These are phyloP conservation scores for Adansonia rubrostipa DNA, from an alignment of 441 rosid species.

Conservation along the genomic window DNA sequence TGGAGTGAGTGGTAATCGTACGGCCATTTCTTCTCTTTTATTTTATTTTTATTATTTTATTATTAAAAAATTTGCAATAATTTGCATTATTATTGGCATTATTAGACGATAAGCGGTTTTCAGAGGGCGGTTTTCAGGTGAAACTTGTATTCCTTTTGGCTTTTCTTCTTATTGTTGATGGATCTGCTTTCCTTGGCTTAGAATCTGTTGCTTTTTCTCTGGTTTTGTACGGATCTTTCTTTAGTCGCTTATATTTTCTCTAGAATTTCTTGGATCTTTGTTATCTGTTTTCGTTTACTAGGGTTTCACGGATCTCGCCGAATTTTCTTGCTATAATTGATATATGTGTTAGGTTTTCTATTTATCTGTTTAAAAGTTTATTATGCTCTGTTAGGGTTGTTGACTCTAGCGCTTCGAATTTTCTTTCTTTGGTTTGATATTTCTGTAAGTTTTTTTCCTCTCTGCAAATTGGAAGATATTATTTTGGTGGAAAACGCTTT, in stretches of 20 bases:
- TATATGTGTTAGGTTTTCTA: background rate
- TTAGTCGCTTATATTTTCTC: background rate
- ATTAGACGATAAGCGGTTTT: constrained; percentile 15
- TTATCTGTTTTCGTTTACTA: background rate
- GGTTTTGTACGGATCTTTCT: constrained; percentile 6
- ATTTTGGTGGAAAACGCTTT: background rate
- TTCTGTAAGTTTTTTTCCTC: background rate
- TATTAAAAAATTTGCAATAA: background rate
- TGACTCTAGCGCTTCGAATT: constrained; percentile 1
- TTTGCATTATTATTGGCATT: background rate
- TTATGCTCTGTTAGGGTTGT: background rate
- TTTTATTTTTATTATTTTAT: background rate
- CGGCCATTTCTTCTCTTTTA: background rate
- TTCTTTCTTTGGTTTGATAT: background rate
- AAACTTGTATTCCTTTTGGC: background rate
- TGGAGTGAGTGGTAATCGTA: background rate
- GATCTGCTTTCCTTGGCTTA: background rate
- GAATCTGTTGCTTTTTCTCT: constrained; percentile 3
- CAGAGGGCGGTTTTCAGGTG: constrained; percentile 19
- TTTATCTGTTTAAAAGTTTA: background rate
- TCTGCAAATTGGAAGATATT: background rate
- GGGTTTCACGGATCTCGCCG: constrained; percentile 11
- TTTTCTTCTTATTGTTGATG: background rate
- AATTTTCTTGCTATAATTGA: background rate
- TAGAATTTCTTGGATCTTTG: constrained; percentile 14